Base-by-base conservation (phyloP, 768 basidiomycete species). In the Roridomyces roridus region DNA sequence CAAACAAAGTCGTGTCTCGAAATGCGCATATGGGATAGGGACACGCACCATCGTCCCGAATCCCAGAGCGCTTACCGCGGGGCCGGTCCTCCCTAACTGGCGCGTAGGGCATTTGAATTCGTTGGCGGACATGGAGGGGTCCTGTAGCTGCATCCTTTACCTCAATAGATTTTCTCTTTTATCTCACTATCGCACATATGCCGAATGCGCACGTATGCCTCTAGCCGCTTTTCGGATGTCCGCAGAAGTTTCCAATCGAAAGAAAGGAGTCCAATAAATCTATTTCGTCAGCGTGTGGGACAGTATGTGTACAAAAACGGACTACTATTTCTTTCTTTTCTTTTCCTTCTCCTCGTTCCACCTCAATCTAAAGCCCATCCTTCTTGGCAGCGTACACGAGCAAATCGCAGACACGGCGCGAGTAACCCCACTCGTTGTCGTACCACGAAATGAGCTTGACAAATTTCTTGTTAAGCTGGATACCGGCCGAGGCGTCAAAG, bases 361-460 rank as follows among this genome's bases (percentile, higher is more conserved):
- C 6, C 18, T 14, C 42, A 9, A 20, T 15, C 25, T 51, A 47
- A 37, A 51, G 35, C 28, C 72, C 72, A 65, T 97, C 96, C 74
- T 85, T 83, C 78, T 83, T 81, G 59, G 95, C 92, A 59, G 85
- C 88, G 77, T 74, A 93, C 62, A 85, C 78, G 72, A 98, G 77
- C 52, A 98, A 84, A 73, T 98, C 96, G 77, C 88, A 87, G 50
- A 96, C 95, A 71, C 95, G 89, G 73, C 79, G 86, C 42, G 94
- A 96, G 87, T 97, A 98, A 18, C 94, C 89, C 89, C 88, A 93
- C 77, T 94, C 91, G 76, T 94, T 94, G 77, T 93, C 91, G 81
- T 93, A 96, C 94, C 96, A 97, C 39, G 91, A 72, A 72, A 98
- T 88, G 68, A 97, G 86, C 86, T 98, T 98, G 82, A 98, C 91